phyloP scores from a whole-genome alignment of 768 basidiomycete genomes.

The Suillus decipiens region DNA sequence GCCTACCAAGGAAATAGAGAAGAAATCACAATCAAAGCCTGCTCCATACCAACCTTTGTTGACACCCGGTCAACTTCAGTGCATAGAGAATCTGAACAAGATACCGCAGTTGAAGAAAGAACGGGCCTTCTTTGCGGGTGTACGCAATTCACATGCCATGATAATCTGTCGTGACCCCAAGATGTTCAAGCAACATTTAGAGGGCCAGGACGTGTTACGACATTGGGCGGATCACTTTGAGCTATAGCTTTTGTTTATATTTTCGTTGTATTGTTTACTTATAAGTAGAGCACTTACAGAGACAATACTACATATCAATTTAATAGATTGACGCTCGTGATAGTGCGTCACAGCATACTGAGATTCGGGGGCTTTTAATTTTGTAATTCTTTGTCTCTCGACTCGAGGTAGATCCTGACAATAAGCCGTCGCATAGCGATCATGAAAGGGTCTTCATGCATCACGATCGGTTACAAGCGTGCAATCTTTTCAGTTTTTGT shows the following conservation, averaged over 20 bases:
- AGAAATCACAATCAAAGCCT: conserved; percentile 12
- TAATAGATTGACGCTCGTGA: conserved; percentile 5
- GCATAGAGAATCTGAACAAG: conserved; percentile 61
- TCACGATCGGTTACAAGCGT: not conserved
- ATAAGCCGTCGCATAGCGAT: conserved; percentile 1
- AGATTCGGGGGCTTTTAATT: not conserved
- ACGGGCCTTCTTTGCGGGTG: conserved; percentile 58
- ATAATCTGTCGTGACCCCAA: conserved; percentile 72
- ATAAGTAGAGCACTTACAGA: conserved; percentile 1
- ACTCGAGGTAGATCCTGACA: not conserved
- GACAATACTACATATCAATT: not conserved
- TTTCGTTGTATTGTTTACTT: conserved; percentile 6
- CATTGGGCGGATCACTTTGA: conserved; percentile 73
- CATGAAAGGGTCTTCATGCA: conserved; percentile 3
- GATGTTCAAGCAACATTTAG: conserved; percentile 54
- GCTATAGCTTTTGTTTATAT: conserved; percentile 29
- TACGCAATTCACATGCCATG: conserved; percentile 68
- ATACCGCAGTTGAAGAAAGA: conserved; percentile 73
- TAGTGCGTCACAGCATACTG: not conserved
- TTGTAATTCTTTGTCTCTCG: not conserved
- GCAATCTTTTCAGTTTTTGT: too few relatives aligned
- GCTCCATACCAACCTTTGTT: conserved; percentile 46
- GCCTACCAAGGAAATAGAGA: conserved; percentile 7
- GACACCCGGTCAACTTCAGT: conserved; percentile 55
- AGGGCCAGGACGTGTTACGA: conserved; percentile 65